Base-by-base conservation (phyloP, 805 yeast genomes). In the Saturnispora halmiae region DNA sequence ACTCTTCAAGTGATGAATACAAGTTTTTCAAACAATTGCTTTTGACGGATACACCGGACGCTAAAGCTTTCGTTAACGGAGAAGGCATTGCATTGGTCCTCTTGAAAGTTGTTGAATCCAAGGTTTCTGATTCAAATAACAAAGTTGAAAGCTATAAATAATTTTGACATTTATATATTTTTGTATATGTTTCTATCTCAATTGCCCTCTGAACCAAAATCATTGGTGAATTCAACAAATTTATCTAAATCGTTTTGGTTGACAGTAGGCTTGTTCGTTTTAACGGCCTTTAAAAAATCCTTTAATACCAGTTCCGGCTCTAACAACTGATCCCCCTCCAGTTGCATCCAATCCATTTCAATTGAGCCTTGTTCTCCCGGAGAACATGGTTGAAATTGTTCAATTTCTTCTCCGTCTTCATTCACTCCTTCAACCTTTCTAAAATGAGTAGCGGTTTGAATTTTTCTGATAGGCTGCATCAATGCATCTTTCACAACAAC, bases 161-260 rank as follows among this genome's bases (percentile, higher is more conserved):
- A 29, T 18, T 10, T 4, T 9, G 33, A 2, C 29, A 21, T 19
- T 16, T 22, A 11, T 13, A 11, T 27, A 27, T 27, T 27, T 27
- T 7, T 29, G 8, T n/a, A 9, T 6, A 5, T 29, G 19, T 29
- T 29, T 14, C 9, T 6, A 7, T 16, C 20, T 7, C 46, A 84
- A 53, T 84, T 86, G 34, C 99, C 99, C 61, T 92, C 98, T 53
- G 90, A 95, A 29, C 98, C 99, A 58, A 92, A 92, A 63, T 92
- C 99, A 33, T 72, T 73, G 0, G 99, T 92, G 57, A 92, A 92
- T 49, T 84, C 82, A 36, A 77, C 76, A 60, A 90, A 96, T 55
- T 80, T 81, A 45, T 67, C 70, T 45, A 92, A 73, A 59, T 92
- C 99, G 9, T 72, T 73, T 34, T 73, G 79, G 55, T 92, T 92